Percentiles rank a stretch among this genome's conserved stretches.
Conservation (phyloP, 148 eudicot genomes). For the Vaccinium macrocarpon region DNA sequence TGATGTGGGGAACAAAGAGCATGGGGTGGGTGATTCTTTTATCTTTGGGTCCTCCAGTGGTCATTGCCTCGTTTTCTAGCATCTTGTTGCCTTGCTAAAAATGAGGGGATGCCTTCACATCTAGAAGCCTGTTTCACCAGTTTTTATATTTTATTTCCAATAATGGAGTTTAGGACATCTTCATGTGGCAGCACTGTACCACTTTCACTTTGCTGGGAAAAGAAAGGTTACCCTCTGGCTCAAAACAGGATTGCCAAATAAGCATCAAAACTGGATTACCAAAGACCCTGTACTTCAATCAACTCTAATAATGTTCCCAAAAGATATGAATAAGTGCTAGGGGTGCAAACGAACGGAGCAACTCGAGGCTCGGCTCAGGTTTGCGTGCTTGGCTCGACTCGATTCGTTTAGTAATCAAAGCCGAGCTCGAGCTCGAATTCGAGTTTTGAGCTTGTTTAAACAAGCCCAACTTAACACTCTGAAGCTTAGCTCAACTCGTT, state of each 20-base stretch:
- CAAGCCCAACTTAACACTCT: no score
- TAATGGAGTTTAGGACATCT: neutral
- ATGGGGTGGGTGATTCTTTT: slow-evolving; percentile 5
- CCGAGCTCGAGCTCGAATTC: no score
- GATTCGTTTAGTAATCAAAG: no score
- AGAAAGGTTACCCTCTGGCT: neutral
- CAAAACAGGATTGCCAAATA: neutral
- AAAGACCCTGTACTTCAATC: neutral
- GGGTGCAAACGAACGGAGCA: no score
- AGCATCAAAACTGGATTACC: neutral
- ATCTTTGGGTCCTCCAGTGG: neutral
- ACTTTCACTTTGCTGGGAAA: neutral
- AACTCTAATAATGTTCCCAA: neutral
- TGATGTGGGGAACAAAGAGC: neutral
- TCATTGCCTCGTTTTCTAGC: neutral
- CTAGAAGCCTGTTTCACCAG: neutral
- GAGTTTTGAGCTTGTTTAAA: no score
- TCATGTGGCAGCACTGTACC: neutral
- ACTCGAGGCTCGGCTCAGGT: no score
- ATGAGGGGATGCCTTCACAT: neutral
- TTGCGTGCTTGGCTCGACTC: no score
- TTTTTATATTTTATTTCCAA: neutral
- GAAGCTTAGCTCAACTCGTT: no score
- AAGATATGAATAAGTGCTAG: neutral
- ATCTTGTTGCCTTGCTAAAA: neutral